Evolutionary conservation across 1,284 basidiomycete species (phyloP).

Genomic region (Filobasidium uniguttulatum): DNA sequence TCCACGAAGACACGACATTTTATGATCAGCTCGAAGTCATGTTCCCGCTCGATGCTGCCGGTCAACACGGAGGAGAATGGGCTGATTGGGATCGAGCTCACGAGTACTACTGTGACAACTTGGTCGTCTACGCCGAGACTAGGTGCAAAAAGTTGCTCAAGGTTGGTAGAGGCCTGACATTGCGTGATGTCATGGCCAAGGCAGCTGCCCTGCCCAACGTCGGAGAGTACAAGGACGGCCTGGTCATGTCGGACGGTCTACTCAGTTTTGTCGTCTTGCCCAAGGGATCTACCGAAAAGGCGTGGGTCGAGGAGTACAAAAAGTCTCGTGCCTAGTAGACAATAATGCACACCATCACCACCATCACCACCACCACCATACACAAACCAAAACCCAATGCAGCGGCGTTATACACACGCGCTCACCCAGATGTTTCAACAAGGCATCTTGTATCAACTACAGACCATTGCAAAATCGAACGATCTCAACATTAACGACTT

Average conservation of each 20-base stretch:
- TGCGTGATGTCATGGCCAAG: slow-evolving; percentile 56
- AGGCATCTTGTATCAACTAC: not conserved
- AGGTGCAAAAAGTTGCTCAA: slow-evolving; percentile 62
- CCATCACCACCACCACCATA: too few species aligned
- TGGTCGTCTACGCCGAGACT: slow-evolving; percentile 77
- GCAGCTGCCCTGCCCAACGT: slow-evolving; percentile 44
- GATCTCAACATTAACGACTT: not conserved
- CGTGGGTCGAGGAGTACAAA: slow-evolving; percentile 87
- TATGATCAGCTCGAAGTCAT: slow-evolving; percentile 61
- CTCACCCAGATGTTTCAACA: not conserved
- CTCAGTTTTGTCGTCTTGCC: slow-evolving; percentile 72
- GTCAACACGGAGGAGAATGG: slow-evolving; percentile 32
- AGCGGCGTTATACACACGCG: not conserved
- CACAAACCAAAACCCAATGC: not conserved
- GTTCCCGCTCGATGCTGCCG: slow-evolving; percentile 49
- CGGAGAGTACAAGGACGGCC: slow-evolving; percentile 55
- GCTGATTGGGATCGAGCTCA: slow-evolving; percentile 63
- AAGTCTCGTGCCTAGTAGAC: slow-evolving; percentile 1
- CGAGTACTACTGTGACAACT: slow-evolving; percentile 55
- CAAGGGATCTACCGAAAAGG: slow-evolving; percentile 64
- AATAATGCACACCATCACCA: too few species aligned
- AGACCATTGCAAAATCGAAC: not conserved
- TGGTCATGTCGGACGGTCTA: slow-evolving; percentile 75
- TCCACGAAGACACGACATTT: slow-evolving; percentile 74
- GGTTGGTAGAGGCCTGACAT: slow-evolving; percentile 73